Conservation (phyloP, 148 eudicot species). For the Rhododendron simsii region DNA sequence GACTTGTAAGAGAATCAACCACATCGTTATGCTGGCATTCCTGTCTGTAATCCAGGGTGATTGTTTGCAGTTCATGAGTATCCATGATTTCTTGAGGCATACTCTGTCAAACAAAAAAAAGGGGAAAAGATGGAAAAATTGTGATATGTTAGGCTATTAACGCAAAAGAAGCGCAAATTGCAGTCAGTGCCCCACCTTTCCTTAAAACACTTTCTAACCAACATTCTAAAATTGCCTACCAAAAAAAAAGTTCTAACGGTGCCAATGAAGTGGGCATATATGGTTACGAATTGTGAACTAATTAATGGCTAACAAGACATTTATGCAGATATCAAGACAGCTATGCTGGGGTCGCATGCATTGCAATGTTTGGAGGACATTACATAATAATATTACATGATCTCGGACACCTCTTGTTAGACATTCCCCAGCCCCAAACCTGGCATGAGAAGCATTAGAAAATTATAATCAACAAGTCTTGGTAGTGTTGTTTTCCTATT, state of each 20-base stretch:
- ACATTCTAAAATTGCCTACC: neutral
- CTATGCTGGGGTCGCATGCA: neutral
- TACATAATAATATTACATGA: neutral
- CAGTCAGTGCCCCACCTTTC: neutral
- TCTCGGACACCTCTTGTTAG: neutral
- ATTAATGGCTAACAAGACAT: neutral
- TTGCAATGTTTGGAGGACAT: neutral
- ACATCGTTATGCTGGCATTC: constrained; percentile 85
- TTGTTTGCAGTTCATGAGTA: constrained; percentile 76
- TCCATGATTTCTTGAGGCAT: constrained; percentile 74
- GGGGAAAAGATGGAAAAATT: neutral
- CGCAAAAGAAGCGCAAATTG: neutral
- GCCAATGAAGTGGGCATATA: neutral
- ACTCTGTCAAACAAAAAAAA: constrained; percentile 40
- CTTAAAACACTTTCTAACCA: neutral
- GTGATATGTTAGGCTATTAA: neutral
- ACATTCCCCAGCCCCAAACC: neutral
- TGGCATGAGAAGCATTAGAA: neutral
- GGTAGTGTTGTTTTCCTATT: neutral
- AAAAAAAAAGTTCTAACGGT: too few relatives aligned
- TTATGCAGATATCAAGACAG: neutral
- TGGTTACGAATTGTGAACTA: neutral
- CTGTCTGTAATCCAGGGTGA: constrained; percentile 83
- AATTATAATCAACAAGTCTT: neutral
- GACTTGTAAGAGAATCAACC: constrained; percentile 76